These are phyloP conservation scores for Amaranthus hypochondriacus DNA, from an alignment of 148 eudicot species.

Conservation along the genomic window DNA sequence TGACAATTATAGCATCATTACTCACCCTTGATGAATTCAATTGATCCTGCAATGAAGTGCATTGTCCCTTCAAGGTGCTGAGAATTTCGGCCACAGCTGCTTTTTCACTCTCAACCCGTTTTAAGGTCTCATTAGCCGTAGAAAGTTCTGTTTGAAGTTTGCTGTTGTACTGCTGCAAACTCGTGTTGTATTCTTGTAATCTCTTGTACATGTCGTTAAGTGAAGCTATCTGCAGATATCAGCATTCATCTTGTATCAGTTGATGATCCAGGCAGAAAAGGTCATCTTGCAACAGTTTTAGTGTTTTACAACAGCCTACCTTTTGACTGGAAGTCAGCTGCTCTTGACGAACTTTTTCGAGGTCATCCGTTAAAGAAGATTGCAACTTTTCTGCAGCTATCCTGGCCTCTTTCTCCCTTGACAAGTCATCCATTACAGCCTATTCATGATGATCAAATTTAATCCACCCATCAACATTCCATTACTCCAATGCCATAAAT, in stretches of 20 bases:
- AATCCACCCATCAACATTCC: neutral
- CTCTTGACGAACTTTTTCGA: constrained; percentile 60
- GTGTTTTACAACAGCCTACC: constrained; percentile 32
- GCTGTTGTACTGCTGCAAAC: constrained; percentile 91
- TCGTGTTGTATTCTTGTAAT: constrained; percentile 87
- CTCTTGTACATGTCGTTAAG: constrained; percentile 85
- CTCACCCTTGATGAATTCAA: constrained; percentile 60
- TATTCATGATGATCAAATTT: constrained; percentile 27
- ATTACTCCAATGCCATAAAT: too few relatives aligned
- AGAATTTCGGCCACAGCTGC: constrained; percentile 70
- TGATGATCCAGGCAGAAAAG: neutral
- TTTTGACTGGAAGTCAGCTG: constrained; percentile 58
- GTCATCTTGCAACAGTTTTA: neutral
- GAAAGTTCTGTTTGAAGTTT: constrained; percentile 90
- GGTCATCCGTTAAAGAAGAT: constrained; percentile 57
- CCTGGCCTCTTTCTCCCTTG: constrained; percentile 71
- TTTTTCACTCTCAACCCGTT: constrained; percentile 81
- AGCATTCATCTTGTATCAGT: constrained; percentile 5
- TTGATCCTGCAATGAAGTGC: constrained; percentile 75
- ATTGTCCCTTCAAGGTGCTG: constrained; percentile 71
- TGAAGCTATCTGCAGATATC: constrained; percentile 57
- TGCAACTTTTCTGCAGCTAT: constrained; percentile 62
- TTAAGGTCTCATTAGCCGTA: constrained; percentile 67
- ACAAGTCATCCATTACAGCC: constrained; percentile 64
- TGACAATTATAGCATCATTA: neutral